phyloP scores from a whole-genome alignment of 2,329 filamentous ascomycete species.

The Venturia asperata region DNA sequence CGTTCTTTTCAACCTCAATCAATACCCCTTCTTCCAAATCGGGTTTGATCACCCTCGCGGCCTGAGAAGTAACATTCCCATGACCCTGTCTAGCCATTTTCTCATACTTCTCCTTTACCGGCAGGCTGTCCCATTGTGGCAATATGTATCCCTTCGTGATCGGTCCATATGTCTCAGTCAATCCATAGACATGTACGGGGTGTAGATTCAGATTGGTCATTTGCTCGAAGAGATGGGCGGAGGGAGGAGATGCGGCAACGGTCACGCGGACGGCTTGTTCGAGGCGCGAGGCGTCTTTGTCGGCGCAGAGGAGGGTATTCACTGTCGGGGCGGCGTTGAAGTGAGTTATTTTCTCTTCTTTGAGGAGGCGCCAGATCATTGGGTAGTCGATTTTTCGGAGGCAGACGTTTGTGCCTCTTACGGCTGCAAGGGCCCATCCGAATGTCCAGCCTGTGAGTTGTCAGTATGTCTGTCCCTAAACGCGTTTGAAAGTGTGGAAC shows the following conservation, averaged over 20 bases:
- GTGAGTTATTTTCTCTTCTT: conserved; percentile 81
- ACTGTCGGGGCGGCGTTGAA: conserved; percentile 96
- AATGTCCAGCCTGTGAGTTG: conserved; percentile 60
- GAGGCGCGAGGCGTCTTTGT: conserved; percentile 65
- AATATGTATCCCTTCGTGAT: conserved; percentile 91
- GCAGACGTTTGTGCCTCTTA: conserved; percentile 90
- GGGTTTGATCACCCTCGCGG: conserved; percentile 73
- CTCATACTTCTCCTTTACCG: conserved; percentile 68
- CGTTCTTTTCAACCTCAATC: conserved; percentile 60
- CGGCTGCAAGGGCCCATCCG: conserved; percentile 87
- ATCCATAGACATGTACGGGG: conserved; percentile 88
- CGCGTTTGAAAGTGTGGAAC: no score
- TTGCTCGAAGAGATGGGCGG: conserved; percentile 81
- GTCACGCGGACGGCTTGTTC: conserved; percentile 72
- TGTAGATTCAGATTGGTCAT: conserved; percentile 83
- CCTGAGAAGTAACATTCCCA: conserved; percentile 73
- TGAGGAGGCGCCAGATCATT: conserved; percentile 82
- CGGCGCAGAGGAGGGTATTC: conserved; percentile 82
- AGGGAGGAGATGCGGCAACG: conserved; percentile 86
- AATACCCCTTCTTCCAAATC: conserved; percentile 62
- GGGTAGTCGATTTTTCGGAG: conserved; percentile 92
- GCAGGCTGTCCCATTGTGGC: conserved; percentile 72
- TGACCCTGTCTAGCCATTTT: conserved; percentile 93
- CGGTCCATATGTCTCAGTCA: conserved; percentile 85
- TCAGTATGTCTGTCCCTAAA: neutral